Evolutionary conservation across 768 basidiomycete genomes (phyloP).

Genomic region (Boletus eberwhitei): DNA sequence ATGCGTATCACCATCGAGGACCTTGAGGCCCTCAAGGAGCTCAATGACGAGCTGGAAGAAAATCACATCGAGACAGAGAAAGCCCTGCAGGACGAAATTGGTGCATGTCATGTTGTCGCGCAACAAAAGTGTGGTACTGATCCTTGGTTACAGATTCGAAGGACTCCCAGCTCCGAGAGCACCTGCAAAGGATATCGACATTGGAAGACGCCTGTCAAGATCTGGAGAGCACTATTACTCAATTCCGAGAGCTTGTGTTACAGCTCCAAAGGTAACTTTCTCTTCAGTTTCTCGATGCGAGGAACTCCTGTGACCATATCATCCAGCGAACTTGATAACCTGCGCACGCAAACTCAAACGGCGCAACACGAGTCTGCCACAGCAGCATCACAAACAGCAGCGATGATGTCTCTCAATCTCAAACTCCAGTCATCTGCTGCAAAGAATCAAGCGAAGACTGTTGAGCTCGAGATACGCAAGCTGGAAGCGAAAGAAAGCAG

Average conservation of each 20-base stretch:
- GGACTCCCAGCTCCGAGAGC: constrained; percentile 69
- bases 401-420: constrained; percentile 91
- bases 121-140: background rate
- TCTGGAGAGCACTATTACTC: constrained; percentile 80
- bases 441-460: constrained; percentile 85
- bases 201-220: constrained; percentile 83
- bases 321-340: constrained; percentile 77
- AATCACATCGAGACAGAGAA: constrained; percentile 94
- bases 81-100: constrained; percentile 83
- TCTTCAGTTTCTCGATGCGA: background rate
- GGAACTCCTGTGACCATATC: constrained; percentile 11
- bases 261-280: constrained; percentile 68
- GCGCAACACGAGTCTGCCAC: constrained; percentile 81
- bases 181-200: constrained; percentile 55
- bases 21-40: constrained; percentile 91
- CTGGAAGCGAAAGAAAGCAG: constrained; percentile 80
- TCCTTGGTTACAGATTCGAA: constrained; percentile 52
- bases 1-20: constrained; percentile 97
- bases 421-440: constrained; percentile 88
- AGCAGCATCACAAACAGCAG: constrained; percentile 84
- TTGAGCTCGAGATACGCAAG: constrained; percentile 85
- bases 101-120: constrained; percentile 39
- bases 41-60: constrained; percentile 96
- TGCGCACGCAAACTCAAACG: constrained; percentile 82
- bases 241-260: constrained; percentile 90